Evolutionary conservation across 495 filamentous ascomycete species (phyloP).

Genomic region (Evansstolkia leycettana): DNA sequence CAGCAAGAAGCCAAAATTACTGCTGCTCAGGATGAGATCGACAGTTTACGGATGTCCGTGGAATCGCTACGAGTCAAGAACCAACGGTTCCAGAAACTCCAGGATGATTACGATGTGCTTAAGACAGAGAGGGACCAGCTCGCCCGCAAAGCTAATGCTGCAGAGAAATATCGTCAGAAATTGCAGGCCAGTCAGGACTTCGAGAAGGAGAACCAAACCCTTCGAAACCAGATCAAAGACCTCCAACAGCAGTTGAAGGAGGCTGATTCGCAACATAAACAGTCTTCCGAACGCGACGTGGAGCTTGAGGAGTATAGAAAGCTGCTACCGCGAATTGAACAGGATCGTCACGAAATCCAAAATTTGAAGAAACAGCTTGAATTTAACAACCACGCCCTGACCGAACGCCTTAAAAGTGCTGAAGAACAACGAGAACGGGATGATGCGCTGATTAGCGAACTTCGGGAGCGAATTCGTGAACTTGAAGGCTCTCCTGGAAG

Average conservation of each 20-base stretch:
- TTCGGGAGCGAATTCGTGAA: conserved; percentile 40
- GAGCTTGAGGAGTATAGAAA: conserved; percentile 47
- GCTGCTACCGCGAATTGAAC: conserved; percentile 46
- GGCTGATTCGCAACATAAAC: conserved; percentile 33
- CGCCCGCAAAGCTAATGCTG: conserved; percentile 65
- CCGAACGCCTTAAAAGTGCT: conserved; percentile 38
- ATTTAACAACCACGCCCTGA: conserved; percentile 44
- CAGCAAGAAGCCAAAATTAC: conserved; percentile 44
- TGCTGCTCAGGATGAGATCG: conserved; percentile 29
- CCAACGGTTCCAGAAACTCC: conserved; percentile 41
- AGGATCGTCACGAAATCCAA: conserved; percentile 47
- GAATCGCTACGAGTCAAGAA: conserved; percentile 31
- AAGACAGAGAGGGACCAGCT: conserved; percentile 63
- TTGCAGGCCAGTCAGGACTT: conserved; percentile 57
- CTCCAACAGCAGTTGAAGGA: conserved; percentile 44
- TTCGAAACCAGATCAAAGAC: conserved; percentile 48
- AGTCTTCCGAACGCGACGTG: conserved; percentile 36
- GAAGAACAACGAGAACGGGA: conserved; percentile 44
- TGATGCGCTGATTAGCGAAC: conserved; percentile 40
- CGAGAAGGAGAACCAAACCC: conserved; percentile 55
- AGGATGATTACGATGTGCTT: conserved; percentile 58
- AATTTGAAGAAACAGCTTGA: conserved; percentile 44
- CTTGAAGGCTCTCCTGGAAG: conserved; percentile 32
- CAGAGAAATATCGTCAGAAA: conserved; percentile 65
- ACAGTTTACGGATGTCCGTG: conserved; percentile 28